Evolutionary conservation across 2,329 filamentous ascomycete genomes (phyloP), one percentile per base, ranked within the genome.

Genomic region (Cordyceps javanica): DNA sequence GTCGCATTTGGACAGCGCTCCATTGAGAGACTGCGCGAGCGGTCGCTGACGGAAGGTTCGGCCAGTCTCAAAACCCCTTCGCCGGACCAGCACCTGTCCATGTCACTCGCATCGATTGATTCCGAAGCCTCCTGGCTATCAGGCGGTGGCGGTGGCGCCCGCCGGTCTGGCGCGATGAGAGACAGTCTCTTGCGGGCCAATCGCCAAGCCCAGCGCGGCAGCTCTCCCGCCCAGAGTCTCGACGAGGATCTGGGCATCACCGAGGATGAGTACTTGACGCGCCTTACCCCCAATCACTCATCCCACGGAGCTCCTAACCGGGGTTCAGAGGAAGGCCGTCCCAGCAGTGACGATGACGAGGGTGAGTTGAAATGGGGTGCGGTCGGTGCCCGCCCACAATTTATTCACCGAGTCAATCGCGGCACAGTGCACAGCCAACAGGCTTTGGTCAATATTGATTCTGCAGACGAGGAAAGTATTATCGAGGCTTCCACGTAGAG

Each of bases 121-220:
- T 97, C 92, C 0, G 94, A 99, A 74, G 94, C 83, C 5, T 97
- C 92, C 0, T 99, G 94, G 94, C 85, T 99, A 45, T 94, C 91
- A 3, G 91, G n/a, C n/a, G n/a, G 93, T 16, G 86, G 87, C 58
- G 71, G 77, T 51, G 80, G 77, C 62, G 77, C 76, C 66, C 72
- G 77, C 62, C 71, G 73, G 30, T 77, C 77, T 62, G 67, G 77
- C 57, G 69, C 77, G 67, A 70, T 83, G 67, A 66, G 77, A 32
- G 72, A 70, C 60, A 76, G 70, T 65, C 69, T 70, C 44, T 61
- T 65, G 32, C 66, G 68, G 34, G 65, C 66, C 41, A 71, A 67
- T 49, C 67, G 64, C 32, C 68, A 70, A 28, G 63, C 61, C 13
- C 59, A 60, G 49, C 46, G 65, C 19, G 65, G 70, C 23, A 78